These are phyloP conservation scores for Xylaria intraflava DNA, from an alignment of 495 filamentous ascomycete species.

Conservation along the genomic window DNA sequence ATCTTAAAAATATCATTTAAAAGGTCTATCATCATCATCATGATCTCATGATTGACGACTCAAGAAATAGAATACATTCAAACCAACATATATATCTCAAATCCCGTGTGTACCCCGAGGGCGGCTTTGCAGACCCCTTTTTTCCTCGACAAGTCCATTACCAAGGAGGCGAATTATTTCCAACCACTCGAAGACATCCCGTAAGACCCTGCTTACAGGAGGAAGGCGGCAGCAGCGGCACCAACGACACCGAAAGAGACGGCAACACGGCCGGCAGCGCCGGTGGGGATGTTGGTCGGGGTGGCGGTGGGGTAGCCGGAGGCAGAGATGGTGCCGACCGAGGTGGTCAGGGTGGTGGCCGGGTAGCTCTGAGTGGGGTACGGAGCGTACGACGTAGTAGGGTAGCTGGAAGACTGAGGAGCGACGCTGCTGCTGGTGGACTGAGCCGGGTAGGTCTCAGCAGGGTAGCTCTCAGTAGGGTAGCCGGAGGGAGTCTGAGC, in stretches of 20 bases:
- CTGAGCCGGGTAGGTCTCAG: conserved; percentile 3
- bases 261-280: conserved; percentile 4
- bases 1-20: conserved; percentile 9
- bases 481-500: neutral
- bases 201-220: conserved; percentile 7
- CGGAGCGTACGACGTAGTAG: neutral
- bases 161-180: conserved; percentile 4
- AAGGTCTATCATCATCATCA: conserved; percentile 14
- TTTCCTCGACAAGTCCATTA: neutral
- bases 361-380: conserved; percentile 14
- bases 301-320: conserved; percentile 7
- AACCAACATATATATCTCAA: conserved; percentile 12
- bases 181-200: neutral
- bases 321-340: conserved; percentile 7
- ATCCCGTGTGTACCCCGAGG: neutral
- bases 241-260: conserved; percentile 12
- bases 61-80: conserved; percentile 13
- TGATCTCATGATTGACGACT: conserved; percentile 12
- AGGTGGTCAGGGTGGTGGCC: conserved; percentile 8
- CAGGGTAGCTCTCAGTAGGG: conserved; percentile 1
- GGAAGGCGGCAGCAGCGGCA: conserved; percentile 9
- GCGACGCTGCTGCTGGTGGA: neutral
- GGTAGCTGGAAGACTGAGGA: neutral
- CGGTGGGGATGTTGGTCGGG: conserved; percentile 9
- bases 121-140: conserved; percentile 1